A percentile compares a stretch with the other conserved stretches of the same genome.
Evolutionary conservation across 257 asterid genomes (phyloP).

Genomic region (Sherardia arvensis): DNA sequence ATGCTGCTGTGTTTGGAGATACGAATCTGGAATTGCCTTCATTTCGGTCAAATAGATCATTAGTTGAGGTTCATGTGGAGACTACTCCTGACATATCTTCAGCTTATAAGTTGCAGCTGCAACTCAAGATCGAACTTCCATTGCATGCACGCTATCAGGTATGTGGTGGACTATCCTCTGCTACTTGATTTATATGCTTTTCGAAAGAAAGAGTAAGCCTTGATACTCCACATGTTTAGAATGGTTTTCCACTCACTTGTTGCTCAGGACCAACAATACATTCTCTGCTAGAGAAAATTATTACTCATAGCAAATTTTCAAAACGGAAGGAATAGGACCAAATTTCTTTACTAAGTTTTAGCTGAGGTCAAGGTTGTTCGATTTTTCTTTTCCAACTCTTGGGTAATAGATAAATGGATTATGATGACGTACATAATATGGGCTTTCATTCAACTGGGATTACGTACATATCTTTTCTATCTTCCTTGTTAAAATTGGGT

Average conservation of each 20-base stretch:
- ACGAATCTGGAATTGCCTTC: slow-evolving; percentile 81
- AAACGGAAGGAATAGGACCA: too few relatives aligned
- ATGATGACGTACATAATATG: neutral
- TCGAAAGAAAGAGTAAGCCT: neutral
- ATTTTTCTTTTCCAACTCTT: neutral
- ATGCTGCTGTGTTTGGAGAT: slow-evolving; percentile 82
- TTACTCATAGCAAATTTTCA: too few relatives aligned
- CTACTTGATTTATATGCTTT: neutral
- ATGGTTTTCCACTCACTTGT: neutral
- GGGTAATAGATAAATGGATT: neutral
- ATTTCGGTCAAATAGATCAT: slow-evolving; percentile 61
- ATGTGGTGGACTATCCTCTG: slow-evolving; percentile 1
- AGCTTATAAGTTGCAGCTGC: slow-evolving; percentile 22
- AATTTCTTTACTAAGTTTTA: too few relatives aligned
- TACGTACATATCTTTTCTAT: neutral
- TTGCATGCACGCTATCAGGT: slow-evolving; percentile 85
- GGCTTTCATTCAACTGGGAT: too few relatives aligned
- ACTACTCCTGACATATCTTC: slow-evolving; percentile 23
- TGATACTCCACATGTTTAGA: neutral
- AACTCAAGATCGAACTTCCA: slow-evolving; percentile 50
- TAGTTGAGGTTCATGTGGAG: slow-evolving; percentile 63
- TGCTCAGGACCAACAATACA: neutral
- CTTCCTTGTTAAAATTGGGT: neutral
- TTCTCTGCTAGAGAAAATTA: neutral
- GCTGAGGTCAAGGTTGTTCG: neutral